A percentile compares a stretch with the other conserved stretches of the same genome.
phyloP scores from a whole-genome alignment of 768 basidiomycete genomes.

The Trametes cinnabarina region DNA sequence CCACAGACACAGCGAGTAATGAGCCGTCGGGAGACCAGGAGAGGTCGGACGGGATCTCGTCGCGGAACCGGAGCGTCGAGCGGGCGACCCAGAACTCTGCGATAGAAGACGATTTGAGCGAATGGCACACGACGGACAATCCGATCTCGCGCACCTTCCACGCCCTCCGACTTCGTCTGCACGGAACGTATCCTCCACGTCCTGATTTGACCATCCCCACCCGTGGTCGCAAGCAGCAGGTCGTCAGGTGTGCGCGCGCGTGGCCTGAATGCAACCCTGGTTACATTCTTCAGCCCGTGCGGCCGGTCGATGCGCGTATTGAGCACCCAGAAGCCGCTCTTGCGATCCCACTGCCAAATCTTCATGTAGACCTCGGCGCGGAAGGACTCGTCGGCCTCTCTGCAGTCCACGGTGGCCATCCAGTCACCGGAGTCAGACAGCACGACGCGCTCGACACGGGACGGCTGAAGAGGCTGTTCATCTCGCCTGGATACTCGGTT shows the following conservation, averaged over 20 bases:
- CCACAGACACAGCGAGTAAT: slow-evolving; percentile 72
- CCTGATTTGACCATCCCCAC: slow-evolving; percentile 74
- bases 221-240: slow-evolving; percentile 65
- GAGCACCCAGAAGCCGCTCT: slow-evolving; percentile 61
- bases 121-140: background rate
- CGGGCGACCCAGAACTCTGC: slow-evolving; percentile 79
- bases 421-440: slow-evolving; percentile 74
- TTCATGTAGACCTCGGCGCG: slow-evolving; percentile 78
- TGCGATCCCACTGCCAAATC: slow-evolving; percentile 83
- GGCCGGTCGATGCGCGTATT: slow-evolving; percentile 90
- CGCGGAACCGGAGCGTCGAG: slow-evolving; percentile 67
- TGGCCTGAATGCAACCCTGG: slow-evolving; percentile 70
- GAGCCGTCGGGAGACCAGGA: slow-evolving; percentile 88
- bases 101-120: background rate
- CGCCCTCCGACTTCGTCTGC: slow-evolving; percentile 43
- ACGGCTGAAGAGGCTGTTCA: slow-evolving; percentile 71
- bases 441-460: slow-evolving; percentile 67
- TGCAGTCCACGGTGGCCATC: slow-evolving; percentile 88
- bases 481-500: slow-evolving; percentile 85
- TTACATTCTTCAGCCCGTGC: slow-evolving; percentile 66
- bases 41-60: slow-evolving; percentile 59
- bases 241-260: slow-evolving; percentile 27
- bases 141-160: slow-evolving; percentile 46
- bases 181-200: slow-evolving; percentile 66
- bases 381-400: slow-evolving; percentile 65